Evolutionary conservation across 805 yeast species (phyloP), one percentile per base, ranked within the genome.

Genomic region (Ogataea trehaloabstinens): DNA sequence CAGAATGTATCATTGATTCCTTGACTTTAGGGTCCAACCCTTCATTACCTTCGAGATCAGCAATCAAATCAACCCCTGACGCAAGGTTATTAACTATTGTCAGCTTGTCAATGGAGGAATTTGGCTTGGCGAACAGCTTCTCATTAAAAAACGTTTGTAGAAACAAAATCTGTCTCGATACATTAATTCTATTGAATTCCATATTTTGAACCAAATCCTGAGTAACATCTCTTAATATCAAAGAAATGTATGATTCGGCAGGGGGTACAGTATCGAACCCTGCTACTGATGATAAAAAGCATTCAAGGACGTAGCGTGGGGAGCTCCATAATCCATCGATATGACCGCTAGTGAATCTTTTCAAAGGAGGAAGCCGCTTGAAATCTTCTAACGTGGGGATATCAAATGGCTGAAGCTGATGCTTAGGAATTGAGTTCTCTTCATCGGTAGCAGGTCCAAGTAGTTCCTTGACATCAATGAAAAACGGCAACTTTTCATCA

Each of bases 111-210:
- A 89, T 71, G 0, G 95, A 76, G 3, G 83, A 75, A 25, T 95
- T 95, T 1, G 93, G 77, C 30, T 75, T 73, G 1, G 87, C 76
- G 61, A 85, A 85, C n/a, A 71, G 53, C 28, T 74, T 75, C 8
- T 77, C 70, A 45, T 76, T 72, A 67, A 89, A 89, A 53, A 80
- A 90, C 38, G 76, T 60, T 53, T 84, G 89, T 39, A 93, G 63
- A 5, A 82, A 76, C 21, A 87, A 73, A 31, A 93, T 73, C 60
- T 89, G 96, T 46, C 85, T 79, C 0, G 95, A 81, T 7, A 87
- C 95, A 47, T 86, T 93, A 32, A 77, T 78, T 55, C 95, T 82
- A 64, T 93, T 93, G 70, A 87, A 93, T 48, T 90, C 95, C 67
- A 91, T 66, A 49, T 83, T 79, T 44, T 83, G 80, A 38, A 90